These are phyloP conservation scores for Martensiomyces pterosporus DNA, from an alignment of 192 early-diverging fungal species.

Conservation along the genomic window DNA sequence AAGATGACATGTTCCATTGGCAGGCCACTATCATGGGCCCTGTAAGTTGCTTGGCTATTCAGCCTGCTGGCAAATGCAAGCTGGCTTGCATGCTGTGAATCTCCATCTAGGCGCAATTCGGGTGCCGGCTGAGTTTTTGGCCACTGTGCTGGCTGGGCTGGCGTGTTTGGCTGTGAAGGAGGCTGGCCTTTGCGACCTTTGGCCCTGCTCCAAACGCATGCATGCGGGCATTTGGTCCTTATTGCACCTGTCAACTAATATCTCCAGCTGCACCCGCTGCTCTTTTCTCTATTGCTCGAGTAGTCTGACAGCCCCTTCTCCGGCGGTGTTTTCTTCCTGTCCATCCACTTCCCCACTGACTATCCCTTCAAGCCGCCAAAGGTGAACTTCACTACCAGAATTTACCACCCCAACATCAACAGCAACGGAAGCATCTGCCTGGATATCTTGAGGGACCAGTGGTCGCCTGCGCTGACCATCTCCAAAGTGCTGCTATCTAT, in stretches of 20 bases:
- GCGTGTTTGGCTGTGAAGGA: too few species aligned
- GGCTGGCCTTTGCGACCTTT: too few species aligned
- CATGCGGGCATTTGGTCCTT: conserved; percentile 1
- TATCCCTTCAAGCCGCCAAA: conserved; percentile 99
- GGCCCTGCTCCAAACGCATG: neutral
- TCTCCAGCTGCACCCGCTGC: neutral
- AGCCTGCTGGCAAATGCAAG: conserved; percentile 2
- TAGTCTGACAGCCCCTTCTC: conserved; percentile 88
- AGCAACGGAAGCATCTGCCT: conserved; percentile 96
- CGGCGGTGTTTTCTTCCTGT: conserved; percentile 95
- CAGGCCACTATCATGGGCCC: conserved; percentile 99
- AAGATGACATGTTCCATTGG: conserved; percentile 92
- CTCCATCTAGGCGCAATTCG: too few species aligned
- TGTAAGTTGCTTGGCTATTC: conserved; percentile 34
- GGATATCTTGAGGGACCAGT: conserved; percentile 98
- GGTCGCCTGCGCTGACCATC: conserved; percentile 98
- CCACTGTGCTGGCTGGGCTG: too few species aligned
- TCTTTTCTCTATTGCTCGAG: conserved; percentile 4
- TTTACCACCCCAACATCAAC: conserved; percentile 99
- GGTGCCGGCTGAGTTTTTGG: too few species aligned
- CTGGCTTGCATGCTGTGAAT: too few species aligned
- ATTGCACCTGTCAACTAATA: conserved; percentile 1
- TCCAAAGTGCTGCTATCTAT: conserved; percentile 98
- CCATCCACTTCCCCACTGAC: conserved; percentile 97
- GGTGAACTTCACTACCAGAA: conserved; percentile 93